A percentile compares a stretch with the other conserved stretches of the same genome.
Evolutionary conservation across 139 green algal genomes (phyloP).

Genomic region (Picochlorum costavermella): DNA sequence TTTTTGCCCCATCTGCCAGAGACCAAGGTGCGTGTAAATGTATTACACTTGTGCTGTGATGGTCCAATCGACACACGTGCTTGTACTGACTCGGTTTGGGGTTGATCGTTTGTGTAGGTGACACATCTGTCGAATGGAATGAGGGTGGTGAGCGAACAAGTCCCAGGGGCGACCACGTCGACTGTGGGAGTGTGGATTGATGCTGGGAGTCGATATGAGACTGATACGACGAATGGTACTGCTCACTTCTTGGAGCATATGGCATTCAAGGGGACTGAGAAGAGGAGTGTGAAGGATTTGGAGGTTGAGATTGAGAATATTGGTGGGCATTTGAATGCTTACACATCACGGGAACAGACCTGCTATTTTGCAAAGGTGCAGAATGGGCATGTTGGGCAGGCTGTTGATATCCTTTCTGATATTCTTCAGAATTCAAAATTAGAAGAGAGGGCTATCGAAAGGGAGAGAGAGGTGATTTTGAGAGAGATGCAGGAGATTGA

Average conservation of each 20-base stretch:
- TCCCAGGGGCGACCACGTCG: slow-evolving; percentile 76
- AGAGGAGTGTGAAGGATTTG: slow-evolving; percentile 66
- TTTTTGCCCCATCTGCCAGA: slow-evolving; percentile 68
- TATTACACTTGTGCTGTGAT: not conserved
- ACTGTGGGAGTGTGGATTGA: slow-evolving; percentile 98
- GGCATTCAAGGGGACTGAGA: slow-evolving; percentile 96
- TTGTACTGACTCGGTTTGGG: not conserved
- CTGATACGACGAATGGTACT: slow-evolving; percentile 81
- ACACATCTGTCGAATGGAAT: slow-evolving; percentile 87
- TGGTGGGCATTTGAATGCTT: slow-evolving; percentile 96
- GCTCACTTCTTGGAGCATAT: slow-evolving; percentile 99
- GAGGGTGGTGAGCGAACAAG: slow-evolving; percentile 82
- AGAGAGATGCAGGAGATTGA: slow-evolving; percentile 90
- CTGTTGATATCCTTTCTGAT: slow-evolving; percentile 89
- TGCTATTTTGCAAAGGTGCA: slow-evolving; percentile 81
- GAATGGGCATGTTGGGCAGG: slow-evolving; percentile 79
- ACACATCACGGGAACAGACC: slow-evolving; percentile 94
- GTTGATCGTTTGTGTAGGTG: slow-evolving; percentile 47
- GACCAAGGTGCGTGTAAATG: slow-evolving; percentile 54
- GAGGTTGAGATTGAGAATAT: slow-evolving; percentile 98
- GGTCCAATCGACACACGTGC: not conserved
- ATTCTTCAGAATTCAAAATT: slow-evolving; percentile 94
- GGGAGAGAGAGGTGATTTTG: slow-evolving; percentile 92
- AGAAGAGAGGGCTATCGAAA: slow-evolving; percentile 74
- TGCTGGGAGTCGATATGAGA: slow-evolving; percentile 91